Base-by-base conservation (phyloP, 2,329 filamentous ascomycete species). In the Trichoderma sp. region DNA sequence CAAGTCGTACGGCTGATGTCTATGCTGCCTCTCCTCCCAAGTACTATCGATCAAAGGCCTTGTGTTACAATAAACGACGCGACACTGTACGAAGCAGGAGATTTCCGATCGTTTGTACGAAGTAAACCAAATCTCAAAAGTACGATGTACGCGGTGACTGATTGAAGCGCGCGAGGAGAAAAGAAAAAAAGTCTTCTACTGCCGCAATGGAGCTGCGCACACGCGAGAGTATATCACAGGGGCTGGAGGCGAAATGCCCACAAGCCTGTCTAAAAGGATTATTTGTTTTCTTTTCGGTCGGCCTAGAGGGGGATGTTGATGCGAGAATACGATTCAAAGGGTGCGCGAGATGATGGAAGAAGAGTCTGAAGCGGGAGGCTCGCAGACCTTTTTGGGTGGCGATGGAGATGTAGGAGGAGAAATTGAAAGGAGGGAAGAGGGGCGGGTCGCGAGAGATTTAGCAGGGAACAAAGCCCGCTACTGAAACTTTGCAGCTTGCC, bases 141-240 rank as follows among this genome's bases (percentile, higher is more conserved):
- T 75, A 76, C 73, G 73, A 72, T 55, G 64, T 72, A 73, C 69
- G 65, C 63, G 63, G 50, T 65, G 68, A 70, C 61, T 59, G 73
- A 65, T 32, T 36, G 43, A 62, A 65, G 71, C 50, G 73, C 68
- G 72, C 67, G 58, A 72, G 55, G 73, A 55, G 68, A 63, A 66
- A 65, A 70, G 70, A 68, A 53, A 70, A 57, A 63, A 63, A 68
- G 47, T 73, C 74, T 74, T 75, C 73, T 76, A 76, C 74, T 76
- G 71, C 71, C 70, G 68, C 67, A 72, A 69, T 59, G 70, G 69
- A 74, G 64, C 64, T 39, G 66, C 65, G 71, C 50, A 57, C 36
- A 73, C 70, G 71, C 68, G 73, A 50, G n/a, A 50, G 28, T 61
- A 32, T 57, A 66, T 75, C 73, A 75, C 74, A 69, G 57, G 67